A percentile compares a stretch with the other conserved stretches of the same genome.
phyloP scores from a whole-genome alignment of 257 asterid genomes.

The Cruciata laevipes region DNA sequence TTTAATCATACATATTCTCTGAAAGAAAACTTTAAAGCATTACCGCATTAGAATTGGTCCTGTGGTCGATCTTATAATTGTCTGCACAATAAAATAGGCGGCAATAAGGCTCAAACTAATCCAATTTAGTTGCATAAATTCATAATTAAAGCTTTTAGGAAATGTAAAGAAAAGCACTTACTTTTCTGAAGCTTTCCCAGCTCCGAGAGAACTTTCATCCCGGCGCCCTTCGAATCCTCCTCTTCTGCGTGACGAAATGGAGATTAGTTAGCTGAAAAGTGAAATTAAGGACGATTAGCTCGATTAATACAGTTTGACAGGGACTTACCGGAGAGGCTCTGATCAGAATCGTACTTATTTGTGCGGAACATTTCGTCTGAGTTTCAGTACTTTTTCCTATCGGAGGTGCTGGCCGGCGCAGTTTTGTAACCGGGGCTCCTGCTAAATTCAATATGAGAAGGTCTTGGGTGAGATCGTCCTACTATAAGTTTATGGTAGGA shows the following conservation, averaged over 20 bases:
- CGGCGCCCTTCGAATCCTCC: slow-evolving; percentile 46
- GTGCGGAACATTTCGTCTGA: not conserved
- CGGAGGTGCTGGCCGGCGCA: not conserved
- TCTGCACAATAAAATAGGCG: slow-evolving; percentile 36
- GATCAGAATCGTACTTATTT: slow-evolving; percentile 46
- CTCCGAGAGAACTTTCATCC: slow-evolving; percentile 44
- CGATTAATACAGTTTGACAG: not conserved
- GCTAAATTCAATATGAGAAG: not conserved
- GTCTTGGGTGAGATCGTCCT: too few species aligned
- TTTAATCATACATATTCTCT: not conserved
- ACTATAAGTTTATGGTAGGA: too few species aligned
- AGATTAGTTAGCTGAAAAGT: not conserved
- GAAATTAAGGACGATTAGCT: not conserved
- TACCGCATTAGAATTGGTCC: slow-evolving; percentile 10
- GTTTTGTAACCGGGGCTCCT: not conserved
- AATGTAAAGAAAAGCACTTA: slow-evolving; percentile 16
- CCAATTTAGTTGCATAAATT: not conserved
- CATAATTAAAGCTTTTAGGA: not conserved
- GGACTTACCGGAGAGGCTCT: slow-evolving; percentile 60
- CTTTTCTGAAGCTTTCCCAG: slow-evolving; percentile 51
- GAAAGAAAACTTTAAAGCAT: not conserved
- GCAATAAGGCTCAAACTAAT: slow-evolving; percentile 3
- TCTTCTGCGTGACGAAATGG: slow-evolving; percentile 30
- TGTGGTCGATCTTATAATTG: slow-evolving; percentile 23
- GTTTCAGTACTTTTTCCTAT: not conserved